Conservation (phyloP, 1,139 yeast species). For the Kluyveromyces marxianus region DNA sequence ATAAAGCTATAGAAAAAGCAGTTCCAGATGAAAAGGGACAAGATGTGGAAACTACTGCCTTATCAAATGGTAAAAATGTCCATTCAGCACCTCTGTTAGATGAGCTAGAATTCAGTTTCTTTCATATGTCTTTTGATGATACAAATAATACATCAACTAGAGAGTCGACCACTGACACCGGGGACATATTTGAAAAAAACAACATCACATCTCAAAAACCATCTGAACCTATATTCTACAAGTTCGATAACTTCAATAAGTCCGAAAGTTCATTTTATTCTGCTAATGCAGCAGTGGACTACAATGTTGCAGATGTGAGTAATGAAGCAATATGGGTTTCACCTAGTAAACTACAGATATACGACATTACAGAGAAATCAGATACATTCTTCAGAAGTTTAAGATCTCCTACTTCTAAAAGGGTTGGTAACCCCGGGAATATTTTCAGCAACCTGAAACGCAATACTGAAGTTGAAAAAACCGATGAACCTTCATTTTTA, state of each 20-base stretch:
- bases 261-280: conserved; percentile 10
- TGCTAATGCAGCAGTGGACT: conserved; percentile 2
- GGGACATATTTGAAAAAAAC: not conserved
- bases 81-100: conserved; percentile 14
- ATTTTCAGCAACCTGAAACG: not conserved
- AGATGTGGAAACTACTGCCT: no score
- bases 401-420: not conserved
- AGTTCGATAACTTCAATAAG: conserved; percentile 2
- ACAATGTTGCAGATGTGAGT: conserved; percentile 3
- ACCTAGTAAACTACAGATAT: conserved; percentile 26
- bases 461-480: not conserved
- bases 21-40: not conserved
- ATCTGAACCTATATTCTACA: conserved; percentile 9
- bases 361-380: conserved; percentile 15
- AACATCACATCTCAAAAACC: not conserved
- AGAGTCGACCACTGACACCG: conserved; percentile 2
- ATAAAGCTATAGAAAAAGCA: not conserved
- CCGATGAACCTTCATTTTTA: conserved; percentile 4
- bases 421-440: not conserved
- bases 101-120: conserved; percentile 29
- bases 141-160: conserved; percentile 3
- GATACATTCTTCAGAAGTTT: conserved; percentile 7
- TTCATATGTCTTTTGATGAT: conserved; percentile 26
- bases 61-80: not conserved
- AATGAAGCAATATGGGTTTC: conserved; percentile 32